Evolutionary conservation across 192 early-diverging fungal species (phyloP).

Genomic region (Dimargaris verticillata): DNA sequence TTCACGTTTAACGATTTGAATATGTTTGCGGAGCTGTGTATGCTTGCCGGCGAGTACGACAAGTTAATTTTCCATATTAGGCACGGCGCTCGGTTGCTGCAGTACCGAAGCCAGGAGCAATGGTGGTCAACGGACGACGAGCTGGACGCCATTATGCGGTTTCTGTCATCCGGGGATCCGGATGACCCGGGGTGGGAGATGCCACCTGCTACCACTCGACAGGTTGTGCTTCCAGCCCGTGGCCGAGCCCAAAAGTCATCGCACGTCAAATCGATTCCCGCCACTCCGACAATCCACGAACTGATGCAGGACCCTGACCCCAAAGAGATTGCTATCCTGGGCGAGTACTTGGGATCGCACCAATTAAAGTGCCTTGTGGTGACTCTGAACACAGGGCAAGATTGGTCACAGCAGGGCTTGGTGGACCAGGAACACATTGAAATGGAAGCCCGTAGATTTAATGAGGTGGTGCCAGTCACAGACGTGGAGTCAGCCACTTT

Average conservation of each 20-base stretch:
- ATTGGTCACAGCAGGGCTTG: background rate
- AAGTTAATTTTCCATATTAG: slow-evolving; percentile 53
- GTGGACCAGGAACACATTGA: background rate
- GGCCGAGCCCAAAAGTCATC: background rate
- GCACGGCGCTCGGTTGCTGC: slow-evolving; percentile 46
- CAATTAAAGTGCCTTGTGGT: background rate
- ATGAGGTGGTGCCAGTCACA: background rate
- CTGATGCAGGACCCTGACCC: background rate
- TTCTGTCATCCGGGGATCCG: background rate
- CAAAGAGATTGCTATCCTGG: background rate
- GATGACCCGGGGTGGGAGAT: background rate
- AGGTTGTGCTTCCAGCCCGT: background rate
- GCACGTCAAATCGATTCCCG: background rate
- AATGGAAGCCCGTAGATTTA: background rate
- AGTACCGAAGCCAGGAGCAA: slow-evolving; percentile 42
- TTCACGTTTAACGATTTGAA: slow-evolving; percentile 44
- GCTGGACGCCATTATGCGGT: background rate
- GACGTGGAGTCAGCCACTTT: background rate
- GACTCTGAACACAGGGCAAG: background rate
- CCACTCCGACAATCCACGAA: background rate
- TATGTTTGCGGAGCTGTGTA: slow-evolving; percentile 72
- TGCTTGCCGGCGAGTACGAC: slow-evolving; percentile 61
- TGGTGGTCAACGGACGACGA: slow-evolving; percentile 29
- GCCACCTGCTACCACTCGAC: too few relatives aligned
- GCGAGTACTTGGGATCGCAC: background rate